phyloP scores from a whole-genome alignment of 2,329 filamentous ascomycete genomes.

The Emmonsiellopsis sp. region DNA sequence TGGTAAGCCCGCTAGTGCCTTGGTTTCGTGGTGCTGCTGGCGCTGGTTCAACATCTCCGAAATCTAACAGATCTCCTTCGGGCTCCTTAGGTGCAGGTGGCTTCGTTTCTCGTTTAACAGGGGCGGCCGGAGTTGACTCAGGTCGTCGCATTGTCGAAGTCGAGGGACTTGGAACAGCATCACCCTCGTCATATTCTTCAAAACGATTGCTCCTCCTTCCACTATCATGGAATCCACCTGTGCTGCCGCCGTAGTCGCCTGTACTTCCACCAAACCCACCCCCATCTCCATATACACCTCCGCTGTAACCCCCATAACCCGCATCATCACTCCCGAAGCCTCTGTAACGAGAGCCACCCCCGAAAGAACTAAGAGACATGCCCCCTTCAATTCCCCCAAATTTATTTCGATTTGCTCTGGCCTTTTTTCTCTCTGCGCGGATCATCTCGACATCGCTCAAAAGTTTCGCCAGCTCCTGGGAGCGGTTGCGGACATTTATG shows the following conservation, averaged over 20 bases:
- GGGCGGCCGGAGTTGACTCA: conserved; percentile 24
- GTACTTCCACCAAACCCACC: conserved; percentile 80
- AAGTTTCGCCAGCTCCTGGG: conserved; percentile 92
- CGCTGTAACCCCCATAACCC: conserved; percentile 58
- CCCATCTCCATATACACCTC: conserved; percentile 85
- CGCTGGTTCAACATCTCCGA: conserved; percentile 64
- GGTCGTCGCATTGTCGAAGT: conserved; percentile 47
- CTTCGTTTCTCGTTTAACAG: conserved; percentile 42
- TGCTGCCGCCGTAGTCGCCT: conserved; percentile 61
- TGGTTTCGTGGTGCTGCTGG: conserved; percentile 35
- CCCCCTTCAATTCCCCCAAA: conserved; percentile 83
- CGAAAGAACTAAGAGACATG: conserved; percentile 30
- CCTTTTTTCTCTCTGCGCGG: conserved; percentile 69
- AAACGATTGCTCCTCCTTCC: conserved; percentile 63
- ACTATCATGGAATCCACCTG: conserved; percentile 60
- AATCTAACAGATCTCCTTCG: conserved; percentile 87
- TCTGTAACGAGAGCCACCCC: conserved; percentile 61
- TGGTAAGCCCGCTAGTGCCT: conserved; percentile 40
- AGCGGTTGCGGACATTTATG: conserved; percentile 91
- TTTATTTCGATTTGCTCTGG: conserved; percentile 80
- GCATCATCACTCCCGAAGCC: conserved; percentile 79
- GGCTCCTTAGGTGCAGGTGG: conserved; percentile 70
- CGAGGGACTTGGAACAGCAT: conserved; percentile 34
- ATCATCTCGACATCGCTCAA: conserved; percentile 59
- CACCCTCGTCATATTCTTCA: conserved; percentile 95